These are phyloP conservation scores for Arthonia radiata DNA, from an alignment of 495 filamentous ascomycete species.

Conservation along the genomic window DNA sequence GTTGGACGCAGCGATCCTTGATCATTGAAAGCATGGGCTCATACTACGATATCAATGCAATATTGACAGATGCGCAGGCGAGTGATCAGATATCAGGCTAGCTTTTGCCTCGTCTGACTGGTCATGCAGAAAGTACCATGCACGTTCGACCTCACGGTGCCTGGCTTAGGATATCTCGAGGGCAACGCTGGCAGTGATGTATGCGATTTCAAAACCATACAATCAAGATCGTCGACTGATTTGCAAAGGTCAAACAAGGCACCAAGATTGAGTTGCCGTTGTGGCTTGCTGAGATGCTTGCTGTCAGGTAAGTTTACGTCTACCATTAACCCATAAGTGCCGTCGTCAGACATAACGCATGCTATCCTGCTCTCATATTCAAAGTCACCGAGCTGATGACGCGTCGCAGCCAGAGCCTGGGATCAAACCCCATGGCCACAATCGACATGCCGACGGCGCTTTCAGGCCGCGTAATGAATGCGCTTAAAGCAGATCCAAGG, in stretches of 20 bases:
- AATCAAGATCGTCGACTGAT: too few relatives aligned
- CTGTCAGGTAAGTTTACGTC: conserved; percentile 32
- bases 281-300: conserved; percentile 95
- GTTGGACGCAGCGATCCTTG: too few relatives aligned
- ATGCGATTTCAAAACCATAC: conserved; percentile 1
- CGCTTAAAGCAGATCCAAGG: conserved; percentile 69
- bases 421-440: conserved; percentile 31
- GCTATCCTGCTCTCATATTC: too few relatives aligned
- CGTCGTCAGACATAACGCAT: too few relatives aligned
- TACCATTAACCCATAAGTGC: too few relatives aligned
- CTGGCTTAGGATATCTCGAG: conserved; percentile 69
- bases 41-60: conserved; percentile 88
- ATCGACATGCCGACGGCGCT: conserved; percentile 64
- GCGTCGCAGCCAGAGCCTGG: conserved; percentile 30
- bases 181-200: conserved; percentile 45
- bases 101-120: conserved; percentile 1
- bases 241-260: conserved; percentile 42
- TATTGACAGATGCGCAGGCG: conserved; percentile 80
- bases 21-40: conserved; percentile 38
- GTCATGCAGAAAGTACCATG: conserved; percentile 66
- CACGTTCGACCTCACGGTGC: conserved; percentile 72
- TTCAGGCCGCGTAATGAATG: conserved; percentile 61
- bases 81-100: conserved; percentile 1
- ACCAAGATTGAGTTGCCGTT: conserved; percentile 64
- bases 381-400: too few relatives aligned